Evolutionary conservation across 2,329 filamentous ascomycete genomes (phyloP), one percentile per base, ranked within the genome.

Genomic region (Fusarium transvaalense): DNA sequence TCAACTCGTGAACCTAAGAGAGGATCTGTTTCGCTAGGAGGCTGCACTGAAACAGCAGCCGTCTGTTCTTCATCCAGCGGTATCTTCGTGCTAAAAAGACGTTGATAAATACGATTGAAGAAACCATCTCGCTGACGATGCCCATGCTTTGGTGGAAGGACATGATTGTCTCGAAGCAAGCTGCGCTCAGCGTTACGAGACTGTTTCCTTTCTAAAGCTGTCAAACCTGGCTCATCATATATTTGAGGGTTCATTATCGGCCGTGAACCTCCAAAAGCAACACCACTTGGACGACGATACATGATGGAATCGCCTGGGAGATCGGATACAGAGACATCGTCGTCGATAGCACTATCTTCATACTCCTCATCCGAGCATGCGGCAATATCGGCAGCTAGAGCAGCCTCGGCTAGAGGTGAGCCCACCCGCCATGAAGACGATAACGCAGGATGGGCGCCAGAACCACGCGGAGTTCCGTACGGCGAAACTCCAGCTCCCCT

Each of bases 211-310:
- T 91, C 89, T 10, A 82, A 76, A 47, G 82, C 82, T 15, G 86
- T 89, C 57, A 89, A 78, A 48, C 80, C 75, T 5, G 83, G 79
- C 47, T 85, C 83, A 19, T 82, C 81, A 15, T 80, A 61, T 12
- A 76, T 76, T 47, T 84, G 82, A 6, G 88, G 88, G 27, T 92
- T 86, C 61, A 97, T 84, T 6, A 91, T 87, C 5, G 91, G 90
- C 55, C 93, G 85, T 2, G 89, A 86, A 25, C 90, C 90, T 14
- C 91, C 91, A 62, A 88, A 92, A 31, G 91, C 89, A 42, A 96
- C 89, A 75, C 90, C 91, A 70, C 89, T 92, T 1, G 93, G 92
- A 45, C 93, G 87, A 56, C 92, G 88, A 80, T 96, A 97, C 71
- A 84, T 84, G 75, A 78, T 82, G 56, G 81, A 84, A n/a, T 80